Evolutionary conservation across 768 basidiomycete genomes (phyloP).

Genomic region (Candolleomyces eurysporus): DNA sequence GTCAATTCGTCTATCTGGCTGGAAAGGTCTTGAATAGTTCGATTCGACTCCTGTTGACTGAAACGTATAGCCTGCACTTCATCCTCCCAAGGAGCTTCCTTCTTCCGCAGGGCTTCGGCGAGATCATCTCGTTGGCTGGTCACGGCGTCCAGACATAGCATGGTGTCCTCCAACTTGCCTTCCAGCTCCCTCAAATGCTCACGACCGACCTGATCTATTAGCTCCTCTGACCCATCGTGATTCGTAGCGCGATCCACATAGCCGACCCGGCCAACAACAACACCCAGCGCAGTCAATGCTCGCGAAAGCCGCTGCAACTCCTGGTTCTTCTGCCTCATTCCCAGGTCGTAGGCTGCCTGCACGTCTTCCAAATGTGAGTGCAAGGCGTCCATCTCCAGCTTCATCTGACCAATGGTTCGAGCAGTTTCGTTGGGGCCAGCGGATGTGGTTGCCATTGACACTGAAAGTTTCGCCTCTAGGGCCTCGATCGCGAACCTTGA

Average conservation of each 20-base stretch:
- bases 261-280: slow-evolving; percentile 40
- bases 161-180: slow-evolving; percentile 28
- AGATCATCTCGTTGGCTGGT: slow-evolving; percentile 38
- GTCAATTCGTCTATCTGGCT: slow-evolving; percentile 43
- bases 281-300: slow-evolving; percentile 30
- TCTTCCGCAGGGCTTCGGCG: slow-evolving; percentile 29
- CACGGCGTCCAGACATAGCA: slow-evolving; percentile 35
- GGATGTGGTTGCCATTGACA: slow-evolving; percentile 18
- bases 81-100: slow-evolving; percentile 28
- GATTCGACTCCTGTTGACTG: slow-evolving; percentile 34
- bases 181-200: slow-evolving; percentile 28
- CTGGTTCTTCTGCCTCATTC: slow-evolving; percentile 22
- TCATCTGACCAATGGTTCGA: slow-evolving; percentile 23
- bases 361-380: slow-evolving; percentile 17
- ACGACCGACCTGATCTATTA: slow-evolving; percentile 12
- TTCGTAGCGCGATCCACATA: slow-evolving; percentile 20
- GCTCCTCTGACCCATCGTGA: not conserved
- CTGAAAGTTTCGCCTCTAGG: slow-evolving; percentile 47
- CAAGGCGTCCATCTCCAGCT: slow-evolving; percentile 28
- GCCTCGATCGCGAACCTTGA: slow-evolving; percentile 62
- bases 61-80: slow-evolving; percentile 30
- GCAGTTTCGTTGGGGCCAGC: slow-evolving; percentile 16
- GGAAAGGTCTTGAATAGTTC: slow-evolving; percentile 39
- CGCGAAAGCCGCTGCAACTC: slow-evolving; percentile 32
- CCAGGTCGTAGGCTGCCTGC: slow-evolving; percentile 13